A percentile compares a stretch with the other conserved stretches of the same genome.
phyloP scores from a whole-genome alignment of 257 asterid species.

The Penstemon newberryi region DNA sequence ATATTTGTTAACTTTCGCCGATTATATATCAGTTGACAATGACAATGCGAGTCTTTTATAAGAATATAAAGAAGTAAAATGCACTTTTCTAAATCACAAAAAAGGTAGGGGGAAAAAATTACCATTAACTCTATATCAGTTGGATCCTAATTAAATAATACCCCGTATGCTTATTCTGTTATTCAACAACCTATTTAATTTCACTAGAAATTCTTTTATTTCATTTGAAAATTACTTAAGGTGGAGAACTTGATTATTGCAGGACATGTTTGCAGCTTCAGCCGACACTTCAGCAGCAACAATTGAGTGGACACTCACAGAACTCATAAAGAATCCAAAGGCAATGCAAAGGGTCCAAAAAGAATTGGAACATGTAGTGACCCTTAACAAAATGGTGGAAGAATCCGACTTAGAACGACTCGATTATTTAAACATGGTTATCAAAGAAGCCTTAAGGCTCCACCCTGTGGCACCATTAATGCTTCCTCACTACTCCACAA shows the following conservation, averaged over 20 bases:
- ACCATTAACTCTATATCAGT: too few relatives aligned
- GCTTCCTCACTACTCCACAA: constrained; percentile 30
- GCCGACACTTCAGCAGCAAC: constrained; percentile 52
- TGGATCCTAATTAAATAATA: too few relatives aligned
- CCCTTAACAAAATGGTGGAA: constrained; percentile 30
- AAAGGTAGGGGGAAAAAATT: too few relatives aligned
- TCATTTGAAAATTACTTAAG: not conserved
- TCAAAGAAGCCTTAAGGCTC: constrained; percentile 40
- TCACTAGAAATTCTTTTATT: not conserved
- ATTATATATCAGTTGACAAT: too few relatives aligned
- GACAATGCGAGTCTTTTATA: too few relatives aligned
- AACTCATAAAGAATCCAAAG: constrained; percentile 43
- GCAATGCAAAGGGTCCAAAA: constrained; percentile 43
- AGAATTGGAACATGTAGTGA: constrained; percentile 44
- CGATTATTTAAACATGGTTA: constrained; percentile 31
- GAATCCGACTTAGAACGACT: constrained; percentile 36
- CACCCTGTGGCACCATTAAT: constrained; percentile 40
- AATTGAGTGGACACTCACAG: constrained; percentile 52
- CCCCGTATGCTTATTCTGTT: too few relatives aligned
- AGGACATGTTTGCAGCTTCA: constrained; percentile 58
- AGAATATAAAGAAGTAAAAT: too few relatives aligned
- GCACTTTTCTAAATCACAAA: too few relatives aligned
- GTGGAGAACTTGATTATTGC: constrained; percentile 1
- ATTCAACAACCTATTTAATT: too few relatives aligned
- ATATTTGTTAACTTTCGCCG: too few relatives aligned